Evolutionary conservation across 2,329 filamentous ascomycete species (phyloP), one percentile per base, ranked within the genome.

Genomic region (Arachnomyces sp.): DNA sequence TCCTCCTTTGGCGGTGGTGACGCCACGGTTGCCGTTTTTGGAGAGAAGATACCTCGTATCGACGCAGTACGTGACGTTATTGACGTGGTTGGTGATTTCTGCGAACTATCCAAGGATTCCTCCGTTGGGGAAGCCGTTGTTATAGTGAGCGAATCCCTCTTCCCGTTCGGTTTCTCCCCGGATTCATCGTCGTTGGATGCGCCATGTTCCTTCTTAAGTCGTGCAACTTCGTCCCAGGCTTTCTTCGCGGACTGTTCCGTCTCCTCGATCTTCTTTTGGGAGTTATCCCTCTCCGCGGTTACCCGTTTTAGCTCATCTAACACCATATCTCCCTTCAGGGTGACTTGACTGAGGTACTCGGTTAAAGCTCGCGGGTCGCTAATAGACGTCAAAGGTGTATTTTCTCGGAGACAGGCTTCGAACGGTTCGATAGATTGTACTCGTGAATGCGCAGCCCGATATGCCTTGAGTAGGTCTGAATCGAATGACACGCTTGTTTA

Each of bases 251-350:
- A 75, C 55, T 81, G 77, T 47, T 87, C 77, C 0, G 75, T 70
- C 36, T 82, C 77, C n/a, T 84, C 78, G 2, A 80, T 67, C 59
- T 85, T 87, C 63, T 82, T 84, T 60, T 87, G 90, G 45, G 84
- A 72, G 12, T 80, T 77, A 45, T 95, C 86, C 44, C 84, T 82
- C 56, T 96, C 89, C 3, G 76, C 75, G 0, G 87, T 84, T 0
- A 96, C 80, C 9, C 87, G 75, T 66, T 93, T 95, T 42, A 95
- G 71, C 63, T 98, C 92, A 34, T 94, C 84, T 77, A 93, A 82
- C 3, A 94, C 81, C 85, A 98, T 93, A 53, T 94, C 86, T 31
- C 82, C 82, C 56, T 93, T 90, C 39, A 89, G 63, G 45, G 82
- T 90, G 31, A 94, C 66, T 61, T 95, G 87, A 51, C 83, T 87